These are phyloP conservation scores for Pyrenophora graminea DNA, from an alignment of 2,329 filamentous ascomycete species.

Conservation along the genomic window DNA sequence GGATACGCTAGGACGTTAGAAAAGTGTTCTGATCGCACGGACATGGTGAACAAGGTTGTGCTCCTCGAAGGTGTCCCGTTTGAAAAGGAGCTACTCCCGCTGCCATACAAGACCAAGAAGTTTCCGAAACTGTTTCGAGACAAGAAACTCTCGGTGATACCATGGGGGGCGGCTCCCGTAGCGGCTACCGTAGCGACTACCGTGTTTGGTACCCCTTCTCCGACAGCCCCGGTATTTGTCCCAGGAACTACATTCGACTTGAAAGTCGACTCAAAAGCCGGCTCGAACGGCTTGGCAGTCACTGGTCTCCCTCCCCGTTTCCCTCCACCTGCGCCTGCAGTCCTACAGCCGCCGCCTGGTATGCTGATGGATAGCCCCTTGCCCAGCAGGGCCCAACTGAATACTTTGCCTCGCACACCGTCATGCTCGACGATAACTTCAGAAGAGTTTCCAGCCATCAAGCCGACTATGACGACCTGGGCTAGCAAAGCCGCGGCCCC, in stretches of 20 bases:
- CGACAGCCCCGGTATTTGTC: constrained; percentile 1
- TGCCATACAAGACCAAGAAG: constrained; percentile 57
- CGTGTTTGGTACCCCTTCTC: not conserved
- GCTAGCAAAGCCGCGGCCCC: constrained; percentile 42
- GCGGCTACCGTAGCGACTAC: not conserved
- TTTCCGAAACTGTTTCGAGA: constrained; percentile 60
- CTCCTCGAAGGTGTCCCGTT: constrained; percentile 62
- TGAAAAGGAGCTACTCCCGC: constrained; percentile 55
- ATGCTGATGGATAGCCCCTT: constrained; percentile 28
- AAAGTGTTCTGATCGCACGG: constrained; percentile 52
- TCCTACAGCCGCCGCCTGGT: constrained; percentile 2
- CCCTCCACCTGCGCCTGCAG: constrained; percentile 25
- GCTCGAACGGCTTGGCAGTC: constrained; percentile 18
- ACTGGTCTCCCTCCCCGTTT: constrained; percentile 33
- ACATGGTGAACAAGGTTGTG: constrained; percentile 55
- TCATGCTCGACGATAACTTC: constrained; percentile 38
- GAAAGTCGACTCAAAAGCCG: not conserved
- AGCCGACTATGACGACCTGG: constrained; percentile 29
- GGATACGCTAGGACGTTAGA: constrained; percentile 59
- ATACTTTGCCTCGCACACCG: constrained; percentile 29
- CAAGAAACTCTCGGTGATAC: constrained; percentile 49
- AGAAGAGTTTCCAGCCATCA: constrained; percentile 18
- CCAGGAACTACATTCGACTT: not conserved
- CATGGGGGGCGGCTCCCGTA: not conserved
- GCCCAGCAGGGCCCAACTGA: constrained; percentile 8